A percentile compares a stretch with the other conserved stretches of the same genome.
Conservation (phyloP, 2,329 filamentous ascomycete genomes). For the Lasiodiplodia sp. region DNA sequence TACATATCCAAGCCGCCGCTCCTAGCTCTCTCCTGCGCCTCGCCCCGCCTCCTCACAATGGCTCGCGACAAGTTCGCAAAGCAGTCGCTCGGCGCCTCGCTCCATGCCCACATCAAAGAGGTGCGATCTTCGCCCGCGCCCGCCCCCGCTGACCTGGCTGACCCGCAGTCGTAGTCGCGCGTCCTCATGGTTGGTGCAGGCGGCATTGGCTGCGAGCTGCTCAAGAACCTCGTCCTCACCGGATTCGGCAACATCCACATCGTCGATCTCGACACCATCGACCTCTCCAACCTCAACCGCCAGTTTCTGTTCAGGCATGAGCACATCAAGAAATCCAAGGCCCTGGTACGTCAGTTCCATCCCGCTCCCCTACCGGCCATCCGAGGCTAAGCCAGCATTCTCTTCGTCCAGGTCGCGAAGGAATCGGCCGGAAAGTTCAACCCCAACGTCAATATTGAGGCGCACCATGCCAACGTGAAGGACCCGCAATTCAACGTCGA, state of each 20-base stretch:
- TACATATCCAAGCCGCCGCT: slow-evolving; percentile 22
- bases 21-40: slow-evolving; percentile 28
- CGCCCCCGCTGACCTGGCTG: slow-evolving; percentile 35
- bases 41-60: slow-evolving; percentile 42
- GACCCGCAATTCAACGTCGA: slow-evolving; percentile 83
- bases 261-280: slow-evolving; percentile 97
- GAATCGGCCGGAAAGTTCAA: slow-evolving; percentile 92
- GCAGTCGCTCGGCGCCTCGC: slow-evolving; percentile 70
- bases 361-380: not conserved
- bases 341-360: slow-evolving; percentile 69
- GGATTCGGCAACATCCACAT: slow-evolving; percentile 94
- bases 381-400: slow-evolving; percentile 9
- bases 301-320: slow-evolving; percentile 97
- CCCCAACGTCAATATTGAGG: slow-evolving; percentile 82
- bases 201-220: slow-evolving; percentile 94
- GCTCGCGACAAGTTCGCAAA: slow-evolving; percentile 58
- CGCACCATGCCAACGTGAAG: slow-evolving; percentile 95
- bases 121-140: slow-evolving; percentile 53
- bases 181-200: slow-evolving; percentile 95
- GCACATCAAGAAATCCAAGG: slow-evolving; percentile 97
- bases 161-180: slow-evolving; percentile 67
- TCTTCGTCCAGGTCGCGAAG: slow-evolving; percentile 75
- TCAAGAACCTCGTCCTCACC: slow-evolving; percentile 93
- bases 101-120: slow-evolving; percentile 73
- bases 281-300: slow-evolving; percentile 95